Conservation (phyloP, 805 yeast species). For the Teunomyces tritomae region DNA sequence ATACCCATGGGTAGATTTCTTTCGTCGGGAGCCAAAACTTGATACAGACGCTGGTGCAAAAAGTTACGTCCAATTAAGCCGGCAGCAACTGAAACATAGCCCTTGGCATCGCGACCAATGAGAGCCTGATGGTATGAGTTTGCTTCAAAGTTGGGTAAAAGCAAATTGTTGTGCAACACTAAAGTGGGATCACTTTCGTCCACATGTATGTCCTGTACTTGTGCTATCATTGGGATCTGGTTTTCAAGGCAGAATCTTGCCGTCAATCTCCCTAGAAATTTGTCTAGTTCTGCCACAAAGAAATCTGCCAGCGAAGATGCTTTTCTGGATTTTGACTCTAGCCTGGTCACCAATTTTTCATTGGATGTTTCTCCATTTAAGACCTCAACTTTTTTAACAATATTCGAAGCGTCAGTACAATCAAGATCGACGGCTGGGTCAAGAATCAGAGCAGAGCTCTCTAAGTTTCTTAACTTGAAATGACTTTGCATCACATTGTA, state of each 20-base stretch:
- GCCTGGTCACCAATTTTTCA: conserved; percentile 9
- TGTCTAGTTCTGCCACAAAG: conserved; percentile 24
- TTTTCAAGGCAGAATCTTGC: conserved; percentile 19
- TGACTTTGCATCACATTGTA: conserved; percentile 30
- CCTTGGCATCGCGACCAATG: conserved; percentile 33
- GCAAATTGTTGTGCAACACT: conserved; percentile 32
- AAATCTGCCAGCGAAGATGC: conserved; percentile 15
- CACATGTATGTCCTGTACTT: conserved; percentile 15
- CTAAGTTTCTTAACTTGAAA: conserved; percentile 28
- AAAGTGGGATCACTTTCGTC: conserved; percentile 14
- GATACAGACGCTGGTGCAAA: conserved; percentile 17
- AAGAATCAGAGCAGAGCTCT: conserved; percentile 22
- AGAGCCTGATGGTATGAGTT: conserved; percentile 35
- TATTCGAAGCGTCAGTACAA: conserved; percentile 13
- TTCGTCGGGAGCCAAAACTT: conserved; percentile 10
- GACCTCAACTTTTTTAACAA: conserved; percentile 13
- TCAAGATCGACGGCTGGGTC: conserved; percentile 8
- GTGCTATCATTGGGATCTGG: conserved; percentile 17
- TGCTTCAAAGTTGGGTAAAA: conserved; percentile 37
- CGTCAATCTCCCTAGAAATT: conserved; percentile 24
- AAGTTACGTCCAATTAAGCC: conserved; percentile 32
- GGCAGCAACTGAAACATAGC: conserved; percentile 34
- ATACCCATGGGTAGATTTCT: conserved; percentile 27
- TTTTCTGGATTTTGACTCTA: conserved; percentile 2
- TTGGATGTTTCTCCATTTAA: neutral